Percentiles rank a stretch among this genome's conserved stretches.
Conservation (phyloP, 2,329 filamentous ascomycete genomes). For the Colletotrichum sp. region DNA sequence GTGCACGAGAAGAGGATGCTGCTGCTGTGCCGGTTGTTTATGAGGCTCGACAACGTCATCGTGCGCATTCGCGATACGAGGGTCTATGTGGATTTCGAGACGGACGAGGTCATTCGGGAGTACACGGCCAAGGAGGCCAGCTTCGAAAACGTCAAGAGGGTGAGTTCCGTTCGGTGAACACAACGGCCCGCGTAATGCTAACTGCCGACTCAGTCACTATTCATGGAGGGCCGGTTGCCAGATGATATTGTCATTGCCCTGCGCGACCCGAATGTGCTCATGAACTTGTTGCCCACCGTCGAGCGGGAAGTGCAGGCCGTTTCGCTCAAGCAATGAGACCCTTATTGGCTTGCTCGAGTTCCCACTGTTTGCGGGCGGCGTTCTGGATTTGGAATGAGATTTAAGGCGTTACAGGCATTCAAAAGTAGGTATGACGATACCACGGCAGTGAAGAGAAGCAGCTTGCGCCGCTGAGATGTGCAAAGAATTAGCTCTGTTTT, state of each 20-base stretch:
- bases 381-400: background rate
- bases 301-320: conserved; percentile 66
- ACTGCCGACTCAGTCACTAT: conserved; percentile 47
- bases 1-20: conserved; percentile 92
- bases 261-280: conserved; percentile 80
- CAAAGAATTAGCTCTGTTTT: background rate
- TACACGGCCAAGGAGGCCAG: conserved; percentile 86
- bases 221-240: conserved; percentile 56
- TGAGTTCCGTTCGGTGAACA: conserved; percentile 41
- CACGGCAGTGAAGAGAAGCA: background rate
- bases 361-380: background rate
- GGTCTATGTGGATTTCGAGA: conserved; percentile 88
- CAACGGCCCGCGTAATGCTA: conserved; percentile 7
- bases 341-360: background rate
- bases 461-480: background rate
- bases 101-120: conserved; percentile 81
- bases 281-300: conserved; percentile 72
- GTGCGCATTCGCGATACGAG: conserved; percentile 88
- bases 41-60: conserved; percentile 90
- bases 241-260: conserved; percentile 80
- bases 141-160: conserved; percentile 78
- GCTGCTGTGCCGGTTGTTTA: conserved; percentile 85
- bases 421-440: conserved; percentile 7
- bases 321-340: conserved; percentile 3
- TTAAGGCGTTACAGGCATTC: conserved; percentile 2